phyloP scores from a whole-genome alignment of 2,329 filamentous ascomycete genomes.

The Hypoxylon sp. region DNA sequence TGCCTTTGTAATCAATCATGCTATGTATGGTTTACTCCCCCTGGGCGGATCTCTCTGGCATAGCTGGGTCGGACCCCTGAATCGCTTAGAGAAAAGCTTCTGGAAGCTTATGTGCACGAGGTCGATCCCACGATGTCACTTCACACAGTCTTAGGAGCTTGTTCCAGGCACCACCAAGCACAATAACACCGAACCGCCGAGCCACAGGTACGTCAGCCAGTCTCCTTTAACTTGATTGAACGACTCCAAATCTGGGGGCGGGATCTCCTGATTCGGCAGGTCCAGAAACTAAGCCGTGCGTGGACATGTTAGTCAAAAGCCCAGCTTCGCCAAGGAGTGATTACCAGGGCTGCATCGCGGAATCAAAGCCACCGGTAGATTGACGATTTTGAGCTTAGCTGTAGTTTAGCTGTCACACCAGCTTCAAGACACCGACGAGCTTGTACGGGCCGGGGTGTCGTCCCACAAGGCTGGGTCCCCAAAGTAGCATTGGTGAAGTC shows the following conservation, averaged over 20 bases:
- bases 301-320: constrained; percentile 7
- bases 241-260: constrained; percentile 20
- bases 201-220: constrained; percentile 22
- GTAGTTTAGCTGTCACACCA: constrained; percentile 39
- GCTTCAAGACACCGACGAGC: constrained; percentile 15
- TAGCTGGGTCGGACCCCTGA: not conserved
- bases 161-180: constrained; percentile 15
- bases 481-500: constrained; percentile 23
- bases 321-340: constrained; percentile 16
- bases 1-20: constrained; percentile 4
- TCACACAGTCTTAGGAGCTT: constrained; percentile 12
- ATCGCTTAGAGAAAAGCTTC: constrained; percentile 24
- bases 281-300: constrained; percentile 27
- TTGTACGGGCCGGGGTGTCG: constrained; percentile 26
- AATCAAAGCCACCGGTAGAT: constrained; percentile 31
- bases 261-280: constrained; percentile 38
- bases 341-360: constrained; percentile 20
- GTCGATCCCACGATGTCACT: constrained; percentile 35
- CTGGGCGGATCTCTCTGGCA: constrained; percentile 6
- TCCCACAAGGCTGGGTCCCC: constrained; percentile 43
- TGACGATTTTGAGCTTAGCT: constrained; percentile 40
- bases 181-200: constrained; percentile 39
- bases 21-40: not conserved
- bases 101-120: constrained; percentile 27
- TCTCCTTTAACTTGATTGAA: constrained; percentile 28